These are phyloP conservation scores for Nepenthes mirabilis DNA, from an alignment of 148 eudicot genomes.

Conservation along the genomic window DNA sequence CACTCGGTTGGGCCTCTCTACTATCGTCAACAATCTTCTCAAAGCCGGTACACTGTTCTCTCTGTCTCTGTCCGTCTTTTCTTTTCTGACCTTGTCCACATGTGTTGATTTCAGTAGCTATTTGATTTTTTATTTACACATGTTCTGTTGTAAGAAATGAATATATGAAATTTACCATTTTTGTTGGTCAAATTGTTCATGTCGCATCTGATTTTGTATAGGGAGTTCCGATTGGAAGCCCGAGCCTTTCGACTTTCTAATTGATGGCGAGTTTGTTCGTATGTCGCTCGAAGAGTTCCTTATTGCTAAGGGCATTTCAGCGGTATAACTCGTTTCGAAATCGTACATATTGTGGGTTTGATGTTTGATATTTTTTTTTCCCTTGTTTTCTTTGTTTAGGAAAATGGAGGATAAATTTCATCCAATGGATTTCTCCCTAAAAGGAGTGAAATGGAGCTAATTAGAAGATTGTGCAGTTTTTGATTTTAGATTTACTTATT, in stretches of 20 bases:
- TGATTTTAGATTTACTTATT: no score
- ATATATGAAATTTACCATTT: no score
- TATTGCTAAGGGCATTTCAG: constrained; percentile 73
- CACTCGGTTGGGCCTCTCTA: constrained; percentile 73
- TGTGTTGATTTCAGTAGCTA: neutral
- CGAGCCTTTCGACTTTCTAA: constrained; percentile 81
- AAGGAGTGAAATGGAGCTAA: no score
- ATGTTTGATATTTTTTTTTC: no score
- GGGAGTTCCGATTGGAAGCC: constrained; percentile 57
- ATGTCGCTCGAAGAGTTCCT: constrained; percentile 88
- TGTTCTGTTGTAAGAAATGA: no score
- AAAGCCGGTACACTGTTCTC: constrained; percentile 20
- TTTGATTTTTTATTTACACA: neutral
- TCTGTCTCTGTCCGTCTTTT: neutral
- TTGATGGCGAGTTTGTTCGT: constrained; percentile 76
- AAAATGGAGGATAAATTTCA: no score
- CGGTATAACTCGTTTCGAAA: constrained; percentile 30
- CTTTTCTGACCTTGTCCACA: no score
- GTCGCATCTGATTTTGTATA: constrained; percentile 8
- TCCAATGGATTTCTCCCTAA: no score
- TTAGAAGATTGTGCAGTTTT: no score
- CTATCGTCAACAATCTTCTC: constrained; percentile 63
- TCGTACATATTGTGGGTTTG: no score
- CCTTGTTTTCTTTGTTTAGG: no score
- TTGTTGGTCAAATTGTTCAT: neutral